Percentiles rank a stretch among this genome's conserved stretches.
Conservation (phyloP, 2,329 filamentous ascomycete species). For the Calonectria naviculata region DNA sequence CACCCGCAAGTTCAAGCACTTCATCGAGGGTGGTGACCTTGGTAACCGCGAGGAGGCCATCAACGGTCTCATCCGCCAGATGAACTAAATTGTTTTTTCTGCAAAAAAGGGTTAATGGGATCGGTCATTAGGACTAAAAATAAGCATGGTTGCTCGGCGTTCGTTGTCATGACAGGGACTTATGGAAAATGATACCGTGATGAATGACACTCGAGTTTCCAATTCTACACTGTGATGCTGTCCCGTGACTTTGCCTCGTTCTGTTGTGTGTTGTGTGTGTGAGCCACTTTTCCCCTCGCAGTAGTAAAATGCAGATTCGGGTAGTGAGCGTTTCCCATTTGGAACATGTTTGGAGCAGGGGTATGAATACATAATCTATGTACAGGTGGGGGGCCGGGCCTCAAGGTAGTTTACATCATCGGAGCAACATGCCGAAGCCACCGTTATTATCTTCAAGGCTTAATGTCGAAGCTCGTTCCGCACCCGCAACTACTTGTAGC, state of each 20-base stretch:
- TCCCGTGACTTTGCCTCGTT: slow-evolving; percentile 1
- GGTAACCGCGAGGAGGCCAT: slow-evolving; percentile 99
- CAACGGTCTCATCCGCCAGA: slow-evolving; percentile 95
- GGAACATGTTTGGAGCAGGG: slow-evolving; percentile 19
- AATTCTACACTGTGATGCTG: slow-evolving; percentile 34
- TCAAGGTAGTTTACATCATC: slow-evolving; percentile 24
- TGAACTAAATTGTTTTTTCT: slow-evolving; percentile 78
- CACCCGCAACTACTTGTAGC: slow-evolving; percentile 97
- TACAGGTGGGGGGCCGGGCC: slow-evolving; percentile 15
- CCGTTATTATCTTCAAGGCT: slow-evolving; percentile 58
- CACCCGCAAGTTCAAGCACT: slow-evolving; percentile 98
- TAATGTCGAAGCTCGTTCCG: slow-evolving; percentile 97
- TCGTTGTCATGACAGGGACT: slow-evolving; percentile 51
- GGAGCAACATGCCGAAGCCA: not conserved
- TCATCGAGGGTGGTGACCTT: slow-evolving; percentile 97
- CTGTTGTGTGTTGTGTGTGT: not conserved
- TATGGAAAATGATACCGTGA: slow-evolving; percentile 53
- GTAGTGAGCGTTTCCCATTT: not conserved
- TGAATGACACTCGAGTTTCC: slow-evolving; percentile 55
- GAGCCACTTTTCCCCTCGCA: too few species aligned
- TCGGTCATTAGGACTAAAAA: slow-evolving; percentile 46
- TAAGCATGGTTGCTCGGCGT: slow-evolving; percentile 54
- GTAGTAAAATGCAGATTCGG: not conserved
- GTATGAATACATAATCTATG: slow-evolving; percentile 36
- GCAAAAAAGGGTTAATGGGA: slow-evolving; percentile 36